phyloP scores from a whole-genome alignment of 2,329 filamentous ascomycete species.

The Neoscytalidium dimidiatum region DNA sequence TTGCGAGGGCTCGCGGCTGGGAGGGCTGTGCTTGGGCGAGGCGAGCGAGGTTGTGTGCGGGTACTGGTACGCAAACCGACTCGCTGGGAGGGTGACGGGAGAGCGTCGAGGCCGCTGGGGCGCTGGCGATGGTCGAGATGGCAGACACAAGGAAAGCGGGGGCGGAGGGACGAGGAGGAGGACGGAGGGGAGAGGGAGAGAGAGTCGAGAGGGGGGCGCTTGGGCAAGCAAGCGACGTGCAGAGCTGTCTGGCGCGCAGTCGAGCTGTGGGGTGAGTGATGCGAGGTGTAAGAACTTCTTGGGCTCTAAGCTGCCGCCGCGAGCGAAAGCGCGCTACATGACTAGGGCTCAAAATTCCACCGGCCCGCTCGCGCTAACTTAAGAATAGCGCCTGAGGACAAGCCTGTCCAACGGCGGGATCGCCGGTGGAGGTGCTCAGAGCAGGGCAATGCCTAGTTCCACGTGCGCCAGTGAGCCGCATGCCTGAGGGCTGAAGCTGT shows the following conservation, averaged over 20 bases:
- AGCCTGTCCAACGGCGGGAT: slow-evolving; percentile 17
- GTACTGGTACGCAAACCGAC: slow-evolving; percentile 14
- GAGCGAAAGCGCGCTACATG: slow-evolving; percentile 13
- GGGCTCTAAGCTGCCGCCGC: slow-evolving; percentile 11
- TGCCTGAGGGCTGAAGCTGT: slow-evolving; percentile 12
- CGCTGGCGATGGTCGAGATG: background rate
- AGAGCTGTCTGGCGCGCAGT: slow-evolving; percentile 20
- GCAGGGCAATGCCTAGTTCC: slow-evolving; percentile 17
- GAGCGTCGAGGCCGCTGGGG: slow-evolving; percentile 19
- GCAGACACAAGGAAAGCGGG: slow-evolving; percentile 28
- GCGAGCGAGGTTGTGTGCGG: slow-evolving; percentile 16
- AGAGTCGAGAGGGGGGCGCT: slow-evolving; percentile 18
- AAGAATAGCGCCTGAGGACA: slow-evolving; percentile 3
- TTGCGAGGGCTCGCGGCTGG: background rate
- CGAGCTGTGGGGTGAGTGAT: slow-evolving; percentile 20
- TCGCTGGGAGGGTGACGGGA: slow-evolving; percentile 16
- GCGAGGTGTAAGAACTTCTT: slow-evolving; percentile 16
- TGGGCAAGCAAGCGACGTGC: slow-evolving; percentile 15
- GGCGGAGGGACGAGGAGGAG: slow-evolving; percentile 33
- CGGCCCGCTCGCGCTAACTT: slow-evolving; percentile 10
- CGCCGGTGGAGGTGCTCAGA: slow-evolving; percentile 9
- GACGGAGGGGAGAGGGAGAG: slow-evolving; percentile 26
- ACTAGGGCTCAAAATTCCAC: slow-evolving; percentile 15
- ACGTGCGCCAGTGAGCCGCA: slow-evolving; percentile 14
- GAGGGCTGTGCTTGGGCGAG: slow-evolving; percentile 12